A percentile compares a stretch with the other conserved stretches of the same genome.
Conservation (phyloP, 306 rosid genomes). For the Sicyos baderoa region DNA sequence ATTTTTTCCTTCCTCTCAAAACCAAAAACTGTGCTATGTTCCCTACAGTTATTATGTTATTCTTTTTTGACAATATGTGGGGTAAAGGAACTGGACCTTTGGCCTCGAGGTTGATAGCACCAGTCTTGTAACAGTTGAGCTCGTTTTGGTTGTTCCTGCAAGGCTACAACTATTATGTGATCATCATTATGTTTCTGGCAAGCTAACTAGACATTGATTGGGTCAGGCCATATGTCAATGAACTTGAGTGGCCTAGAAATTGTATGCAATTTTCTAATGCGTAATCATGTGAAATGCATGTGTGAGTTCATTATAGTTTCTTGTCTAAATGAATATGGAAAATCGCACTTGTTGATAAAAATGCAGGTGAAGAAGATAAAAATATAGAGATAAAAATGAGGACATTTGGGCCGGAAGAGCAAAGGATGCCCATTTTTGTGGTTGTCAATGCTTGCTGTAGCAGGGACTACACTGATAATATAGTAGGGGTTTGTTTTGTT, state of each 20-base stretch:
- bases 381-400: conserved; percentile 85
- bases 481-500: conserved; percentile 96
- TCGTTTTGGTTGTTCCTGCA: not conserved
- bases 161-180: not conserved
- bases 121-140: not conserved
- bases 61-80: too few species aligned
- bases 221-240: not conserved
- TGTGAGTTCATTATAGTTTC: not conserved
- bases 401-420: conserved; percentile 66
- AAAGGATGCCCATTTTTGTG: conserved; percentile 54
- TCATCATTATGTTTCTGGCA: not conserved
- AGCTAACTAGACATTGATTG: not conserved
- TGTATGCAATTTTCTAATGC: not conserved
- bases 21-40: not conserved
- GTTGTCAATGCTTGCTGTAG: conserved; percentile 99
- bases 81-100: too few species aligned
- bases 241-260: not conserved
- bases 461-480: conserved; percentile 69
- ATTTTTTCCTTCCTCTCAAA: not conserved
- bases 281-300: conserved; percentile 10
- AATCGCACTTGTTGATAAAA: conserved; percentile 33
- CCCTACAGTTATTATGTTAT: not conserved
- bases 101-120: not conserved
- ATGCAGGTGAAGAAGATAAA: conserved; percentile 96
- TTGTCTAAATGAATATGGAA: conserved; percentile 23